Conservation (phyloP, 176 grass and related monocot genomes). For the Oryza meridionalis region DNA sequence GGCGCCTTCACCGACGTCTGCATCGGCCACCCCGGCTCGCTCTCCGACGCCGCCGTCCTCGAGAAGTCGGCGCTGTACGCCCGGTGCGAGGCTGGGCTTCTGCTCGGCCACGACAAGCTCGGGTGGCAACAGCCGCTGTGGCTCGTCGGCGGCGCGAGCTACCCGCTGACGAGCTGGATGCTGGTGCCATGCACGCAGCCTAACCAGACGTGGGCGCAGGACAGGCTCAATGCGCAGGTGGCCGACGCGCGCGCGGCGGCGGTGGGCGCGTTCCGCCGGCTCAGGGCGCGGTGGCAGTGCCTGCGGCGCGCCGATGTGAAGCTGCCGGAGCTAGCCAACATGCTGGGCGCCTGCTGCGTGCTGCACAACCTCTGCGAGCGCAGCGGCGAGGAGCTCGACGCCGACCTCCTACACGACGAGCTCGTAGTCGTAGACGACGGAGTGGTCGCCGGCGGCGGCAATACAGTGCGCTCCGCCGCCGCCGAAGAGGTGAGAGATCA, state of each 20-base stretch:
- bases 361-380: constrained; percentile 84
- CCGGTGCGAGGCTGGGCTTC: constrained; percentile 38
- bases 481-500: constrained; percentile 49
- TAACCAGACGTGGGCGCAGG: constrained; percentile 73
- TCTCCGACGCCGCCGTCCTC: constrained; percentile 53
- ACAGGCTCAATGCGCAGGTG: constrained; percentile 65
- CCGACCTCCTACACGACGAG: constrained; percentile 33
- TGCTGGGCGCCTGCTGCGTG: constrained; percentile 74
- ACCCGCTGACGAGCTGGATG: constrained; percentile 68
- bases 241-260: constrained; percentile 34
- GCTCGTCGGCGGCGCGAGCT: constrained; percentile 61
- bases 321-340: constrained; percentile 57
- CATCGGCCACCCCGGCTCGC: too few species aligned
- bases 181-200: constrained; percentile 72
- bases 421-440: constrained; percentile 35
- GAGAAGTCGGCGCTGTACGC: constrained; percentile 51
- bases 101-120: neutral
- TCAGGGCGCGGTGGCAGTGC: constrained; percentile 74
- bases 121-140: neutral
- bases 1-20: constrained; percentile 74
- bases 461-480: neutral
- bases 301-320: constrained; percentile 70
- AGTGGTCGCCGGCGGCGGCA: neutral
- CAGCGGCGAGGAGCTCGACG: constrained; percentile 47
- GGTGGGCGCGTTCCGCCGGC: constrained; percentile 51